A percentile compares a stretch with the other conserved stretches of the same genome.
These are phyloP conservation scores for Tilletia horrida DNA, from an alignment of 1,284 basidiomycete genomes.

Conservation along the genomic window DNA sequence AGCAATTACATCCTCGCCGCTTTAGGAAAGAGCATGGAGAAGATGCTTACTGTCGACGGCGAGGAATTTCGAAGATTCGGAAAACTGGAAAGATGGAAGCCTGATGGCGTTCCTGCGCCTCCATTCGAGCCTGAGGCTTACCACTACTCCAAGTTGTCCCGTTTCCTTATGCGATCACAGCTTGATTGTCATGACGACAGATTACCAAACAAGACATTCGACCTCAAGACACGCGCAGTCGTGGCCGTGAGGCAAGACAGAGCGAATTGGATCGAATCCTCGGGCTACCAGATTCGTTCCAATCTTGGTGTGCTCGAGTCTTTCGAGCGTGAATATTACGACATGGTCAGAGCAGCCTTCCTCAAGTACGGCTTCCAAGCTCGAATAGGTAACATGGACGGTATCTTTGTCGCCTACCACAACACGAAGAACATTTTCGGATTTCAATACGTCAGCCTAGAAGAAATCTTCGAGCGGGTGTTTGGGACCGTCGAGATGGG, in stretches of 20 bases:
- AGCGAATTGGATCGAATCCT: slow-evolving; percentile 68
- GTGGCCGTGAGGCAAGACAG: slow-evolving; percentile 80
- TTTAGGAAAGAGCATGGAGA: slow-evolving; percentile 83
- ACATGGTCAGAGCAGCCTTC: slow-evolving; percentile 87
- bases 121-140: slow-evolving; percentile 64
- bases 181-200: slow-evolving; percentile 79
- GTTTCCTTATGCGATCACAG: slow-evolving; percentile 89
- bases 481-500: slow-evolving; percentile 69
- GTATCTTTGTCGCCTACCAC: slow-evolving; percentile 90
- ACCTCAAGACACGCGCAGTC: slow-evolving; percentile 90
- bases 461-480: slow-evolving; percentile 80
- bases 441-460: slow-evolving; percentile 85
- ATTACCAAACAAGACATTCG: slow-evolving; percentile 85
- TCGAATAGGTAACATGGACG: slow-evolving; percentile 95
- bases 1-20: slow-evolving; percentile 47
- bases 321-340: slow-evolving; percentile 58
- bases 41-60: slow-evolving; percentile 71
- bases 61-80: slow-evolving; percentile 68
- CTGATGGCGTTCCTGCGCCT: slow-evolving; percentile 56
- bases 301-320: slow-evolving; percentile 45
- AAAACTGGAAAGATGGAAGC: slow-evolving; percentile 56
- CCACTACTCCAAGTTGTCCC: slow-evolving; percentile 73
- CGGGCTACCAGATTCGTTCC: slow-evolving; percentile 52
- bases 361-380: slow-evolving; percentile 95
- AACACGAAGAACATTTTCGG: slow-evolving; percentile 85